Evolutionary conservation across 73 alveolate species (phyloP), one percentile per base, ranked within the genome.

Genomic region (Uronychia setigera): DNA sequence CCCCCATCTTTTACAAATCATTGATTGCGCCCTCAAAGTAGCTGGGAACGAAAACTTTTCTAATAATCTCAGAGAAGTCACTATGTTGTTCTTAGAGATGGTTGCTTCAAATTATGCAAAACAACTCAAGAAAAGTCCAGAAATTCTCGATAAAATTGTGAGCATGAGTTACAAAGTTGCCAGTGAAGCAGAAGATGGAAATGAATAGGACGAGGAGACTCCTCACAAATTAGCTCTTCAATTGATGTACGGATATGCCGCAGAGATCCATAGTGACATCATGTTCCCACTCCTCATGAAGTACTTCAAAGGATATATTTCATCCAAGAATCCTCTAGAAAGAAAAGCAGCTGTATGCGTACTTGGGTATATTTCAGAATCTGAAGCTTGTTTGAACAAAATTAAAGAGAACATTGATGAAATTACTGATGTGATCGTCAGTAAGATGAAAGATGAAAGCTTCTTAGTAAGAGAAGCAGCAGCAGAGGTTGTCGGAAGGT

Each of bases 401-500:
- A 80, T 91, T 67, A 91, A 91, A 33, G 96, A 91, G 5, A 78
- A 91, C 35, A 85, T 91, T 26, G 89, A 86, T 5, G 86, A 85
- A 67, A 80, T 91, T 33, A 86, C 96, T 1, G 81, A 59, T 0
- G 76, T 81, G 33, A 85, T 91, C 31, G 90, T 81, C 29, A 35
- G 76, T 32, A 80, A 60, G 75, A 35, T 91, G 33, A 32, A 86
- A 33, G 96, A 91, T 59, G 80, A 80, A 59, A 81, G 80, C 31
- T 80, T 86, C 82, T 31, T 79, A 26, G 96, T 91, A 1, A 85
- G 89, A 59, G 92, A 89, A 77, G 91, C 91, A 1, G 59, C 96
- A 19, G 96, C 93, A 1, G 96, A 91, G 29, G 75, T 89, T 74
- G 96, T 91, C 1, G 96, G 96, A 9, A 80, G 35, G 76, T 91